A percentile compares a stretch with the other conserved stretches of the same genome.
phyloP scores from a whole-genome alignment of 176 grass and related monocot genomes.

The Cenchrus purpureus region DNA sequence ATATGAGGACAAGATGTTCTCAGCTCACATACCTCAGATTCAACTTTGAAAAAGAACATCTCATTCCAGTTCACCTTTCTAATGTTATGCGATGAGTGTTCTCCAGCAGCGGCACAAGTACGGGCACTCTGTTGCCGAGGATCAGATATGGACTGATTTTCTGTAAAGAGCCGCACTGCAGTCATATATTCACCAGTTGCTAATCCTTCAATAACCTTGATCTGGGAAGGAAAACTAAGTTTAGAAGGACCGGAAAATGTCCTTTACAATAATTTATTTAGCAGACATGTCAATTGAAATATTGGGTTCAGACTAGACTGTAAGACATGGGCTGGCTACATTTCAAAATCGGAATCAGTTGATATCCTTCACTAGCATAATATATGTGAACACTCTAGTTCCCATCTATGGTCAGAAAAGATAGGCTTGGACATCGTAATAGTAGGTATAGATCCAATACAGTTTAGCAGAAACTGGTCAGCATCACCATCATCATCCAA shows the following conservation, averaged over 20 bases:
- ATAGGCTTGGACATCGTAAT: background rate
- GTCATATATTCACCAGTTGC: conserved; percentile 69
- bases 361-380: background rate
- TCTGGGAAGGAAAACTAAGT: conserved; percentile 49
- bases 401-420: background rate
- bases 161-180: conserved; percentile 66
- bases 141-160: conserved; percentile 44
- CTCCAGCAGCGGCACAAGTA: conserved; percentile 64
- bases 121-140: conserved; percentile 85
- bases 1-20: background rate
- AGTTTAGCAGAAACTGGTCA: background rate
- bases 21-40: conserved; percentile 60
- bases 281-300: conserved; percentile 12
- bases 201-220: conserved; percentile 57
- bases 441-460: background rate
- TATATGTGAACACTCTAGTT: background rate
- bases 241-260: conserved; percentile 3
- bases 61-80: conserved; percentile 77
- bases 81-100: conserved; percentile 51
- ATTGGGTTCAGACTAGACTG: conserved; percentile 13
- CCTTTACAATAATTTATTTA: conserved; percentile 28
- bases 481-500: background rate
- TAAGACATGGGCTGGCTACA: background rate
- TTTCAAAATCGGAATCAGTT: background rate
- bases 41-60: conserved; percentile 97